A percentile compares a stretch with the other conserved stretches of the same genome.
Conservation (phyloP, 306 rosid species). For the Trichosanthes cucumerina region DNA sequence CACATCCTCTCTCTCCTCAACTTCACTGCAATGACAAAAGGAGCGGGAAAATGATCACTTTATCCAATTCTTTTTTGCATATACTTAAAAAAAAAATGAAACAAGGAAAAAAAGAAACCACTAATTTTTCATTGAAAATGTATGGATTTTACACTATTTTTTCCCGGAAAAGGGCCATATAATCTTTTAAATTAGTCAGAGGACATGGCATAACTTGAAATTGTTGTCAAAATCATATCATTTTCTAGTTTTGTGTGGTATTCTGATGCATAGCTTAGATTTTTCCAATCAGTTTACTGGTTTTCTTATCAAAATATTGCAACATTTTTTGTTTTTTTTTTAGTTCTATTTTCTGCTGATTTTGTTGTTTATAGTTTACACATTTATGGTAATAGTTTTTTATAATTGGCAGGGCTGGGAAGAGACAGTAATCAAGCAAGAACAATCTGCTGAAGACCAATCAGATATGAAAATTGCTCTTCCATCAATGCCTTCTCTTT, state of each 20-base stretch:
- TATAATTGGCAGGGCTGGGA: constrained; percentile 78
- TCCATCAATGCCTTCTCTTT: constrained; percentile 91
- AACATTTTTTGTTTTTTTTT: neutral
- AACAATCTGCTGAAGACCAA: constrained; percentile 59
- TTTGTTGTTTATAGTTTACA: neutral
- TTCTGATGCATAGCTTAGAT: neutral
- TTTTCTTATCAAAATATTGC: neutral
- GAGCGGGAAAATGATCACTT: neutral
- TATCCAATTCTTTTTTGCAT: neutral
- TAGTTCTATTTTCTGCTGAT: neutral
- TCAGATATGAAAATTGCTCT: constrained; percentile 85
- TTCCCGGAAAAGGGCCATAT: neutral
- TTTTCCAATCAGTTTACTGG: neutral
- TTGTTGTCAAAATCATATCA: neutral
- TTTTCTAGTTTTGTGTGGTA: neutral
- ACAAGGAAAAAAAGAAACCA: neutral
- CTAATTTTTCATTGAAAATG: neutral
- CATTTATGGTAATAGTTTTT: constrained; percentile 1
- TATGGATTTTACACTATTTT: neutral
- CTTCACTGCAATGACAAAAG: neutral
- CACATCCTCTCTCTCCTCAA: neutral
- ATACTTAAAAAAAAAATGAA: neutral
- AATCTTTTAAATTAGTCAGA: neutral
- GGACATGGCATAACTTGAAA: neutral
- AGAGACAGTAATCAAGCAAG: constrained; percentile 81